Conservation (phyloP, 345 rosid species). For the Sisymbrium irio region DNA sequence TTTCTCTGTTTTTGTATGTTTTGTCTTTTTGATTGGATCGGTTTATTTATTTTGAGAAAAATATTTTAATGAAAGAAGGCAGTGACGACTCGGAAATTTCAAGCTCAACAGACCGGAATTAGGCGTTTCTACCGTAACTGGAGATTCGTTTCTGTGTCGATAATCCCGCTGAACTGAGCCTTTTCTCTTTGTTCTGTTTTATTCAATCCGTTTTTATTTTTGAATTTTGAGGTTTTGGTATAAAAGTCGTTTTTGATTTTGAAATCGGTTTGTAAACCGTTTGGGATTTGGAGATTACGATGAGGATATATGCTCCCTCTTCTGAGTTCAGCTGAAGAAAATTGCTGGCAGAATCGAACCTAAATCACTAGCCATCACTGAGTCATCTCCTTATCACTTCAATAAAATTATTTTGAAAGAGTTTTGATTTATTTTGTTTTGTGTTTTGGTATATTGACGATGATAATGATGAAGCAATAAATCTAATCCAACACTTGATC, state of each 20-base stretch:
- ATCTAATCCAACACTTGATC: constrained; percentile 41
- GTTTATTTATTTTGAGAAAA: no score
- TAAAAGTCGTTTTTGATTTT: not conserved
- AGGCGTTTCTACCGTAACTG: constrained; percentile 44
- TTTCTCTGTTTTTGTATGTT: no score
- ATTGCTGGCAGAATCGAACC: constrained; percentile 43
- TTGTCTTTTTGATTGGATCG: not conserved
- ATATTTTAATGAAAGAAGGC: constrained; percentile 30
- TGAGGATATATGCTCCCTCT: constrained; percentile 41
- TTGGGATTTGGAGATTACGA: constrained; percentile 10
- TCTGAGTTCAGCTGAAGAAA: constrained; percentile 35
- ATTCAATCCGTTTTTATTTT: not conserved
- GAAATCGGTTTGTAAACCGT: no score
- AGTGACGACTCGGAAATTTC: constrained; percentile 74
- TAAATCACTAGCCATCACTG: constrained; percentile 36
- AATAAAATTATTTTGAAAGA: rapidly evolving
- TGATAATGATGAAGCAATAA: constrained; percentile 33
- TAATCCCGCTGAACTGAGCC: constrained; percentile 40
- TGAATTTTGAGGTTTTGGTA: not conserved
- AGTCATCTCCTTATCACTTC: constrained; percentile 4
- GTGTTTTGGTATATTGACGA: not conserved
- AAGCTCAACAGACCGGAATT: constrained; percentile 99
- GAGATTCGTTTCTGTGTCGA: constrained; percentile 42
- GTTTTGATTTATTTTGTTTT: not conserved
- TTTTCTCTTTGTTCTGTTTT: not conserved